These are phyloP conservation scores for Fusarium foetens DNA, from an alignment of 2,329 filamentous ascomycete genomes.

Conservation along the genomic window DNA sequence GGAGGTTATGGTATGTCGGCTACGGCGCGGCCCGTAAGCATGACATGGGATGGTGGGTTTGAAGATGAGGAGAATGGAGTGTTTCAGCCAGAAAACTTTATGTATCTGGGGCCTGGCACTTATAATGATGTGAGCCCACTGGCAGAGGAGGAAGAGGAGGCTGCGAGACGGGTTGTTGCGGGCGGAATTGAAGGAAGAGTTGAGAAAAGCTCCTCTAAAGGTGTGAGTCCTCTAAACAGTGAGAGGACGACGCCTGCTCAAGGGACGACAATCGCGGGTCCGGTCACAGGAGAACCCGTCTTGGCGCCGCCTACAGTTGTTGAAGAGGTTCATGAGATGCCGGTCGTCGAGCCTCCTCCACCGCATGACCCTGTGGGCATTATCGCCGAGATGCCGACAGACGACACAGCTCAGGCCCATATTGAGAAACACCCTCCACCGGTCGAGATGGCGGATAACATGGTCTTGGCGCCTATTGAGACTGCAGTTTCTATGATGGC, in stretches of 20 bases:
- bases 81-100: conserved; percentile 64
- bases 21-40: conserved; percentile 48
- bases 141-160: conserved; percentile 53
- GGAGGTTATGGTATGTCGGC: conserved; percentile 47
- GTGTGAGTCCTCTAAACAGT: conserved; percentile 46
- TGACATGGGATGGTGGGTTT: conserved; percentile 48
- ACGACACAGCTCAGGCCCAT: conserved; percentile 52
- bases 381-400: conserved; percentile 60
- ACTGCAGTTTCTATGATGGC: conserved; percentile 45
- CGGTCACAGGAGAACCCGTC: conserved; percentile 17
- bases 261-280: conserved; percentile 18
- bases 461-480: conserved; percentile 51
- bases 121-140: conserved; percentile 59
- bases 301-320: conserved; percentile 35
- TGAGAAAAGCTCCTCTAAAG: conserved; percentile 34
- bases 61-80: conserved; percentile 48
- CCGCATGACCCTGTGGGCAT: conserved; percentile 55
- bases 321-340: conserved; percentile 48
- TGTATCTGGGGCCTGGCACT: conserved; percentile 61
- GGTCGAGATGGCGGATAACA: conserved; percentile 57
- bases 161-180: conserved; percentile 45
- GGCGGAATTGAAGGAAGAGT: conserved; percentile 34
- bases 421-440: conserved; percentile 57
- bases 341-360: conserved; percentile 41
- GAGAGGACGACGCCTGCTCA: conserved; percentile 46